Evolutionary conservation across 176 grass and related monocot species (phyloP), one percentile per base, ranked within the genome.

Genomic region (Calamus simplicifolius): DNA sequence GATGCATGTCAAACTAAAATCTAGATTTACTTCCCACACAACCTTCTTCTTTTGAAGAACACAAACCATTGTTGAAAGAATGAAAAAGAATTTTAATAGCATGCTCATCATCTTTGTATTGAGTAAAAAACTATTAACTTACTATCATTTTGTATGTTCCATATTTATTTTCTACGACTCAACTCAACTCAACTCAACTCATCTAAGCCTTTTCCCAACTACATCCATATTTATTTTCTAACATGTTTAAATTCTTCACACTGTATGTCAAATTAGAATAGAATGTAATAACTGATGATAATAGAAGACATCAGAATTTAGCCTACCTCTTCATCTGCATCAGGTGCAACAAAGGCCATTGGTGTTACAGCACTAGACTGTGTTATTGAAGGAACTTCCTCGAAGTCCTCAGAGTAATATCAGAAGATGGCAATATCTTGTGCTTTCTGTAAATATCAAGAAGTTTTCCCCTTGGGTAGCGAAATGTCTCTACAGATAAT

Each of bases 371-470:
- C 64, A 67, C 58, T 68, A 55, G 94, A 78, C 29, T 85, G 64
- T 64, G 87, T 89, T 50, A 98, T 62, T 15, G 73, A 74, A 77
- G 84, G 81, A 77, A 85, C 77, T 75, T 85, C 73, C 71, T 85
- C 84, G 64, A 89, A 51, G 61, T 59, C 81, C 59, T 49, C 57
- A 4, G 66, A 57, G 43, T 58, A 64, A 63, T 76, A 35, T 93
- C 68, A 35, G 83, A 74, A 43, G 74, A 73, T 56, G 59, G 48
- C 27, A 61, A 30, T 3, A 27, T 35, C 70, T 67, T 85, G 26
- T 89, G 75, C 57, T 89, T 81, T 76, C 93, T 85, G 65, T 97
- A 97, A 76, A 97, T 88, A 64, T 97, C 93, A 68, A 97, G 93
- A 73, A 97, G 79, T 62, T 81, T 97, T 19, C 78, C 93, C 75